phyloP scores from a whole-genome alignment of 106 monocot genomes.

The Ottelia alismoides region DNA sequence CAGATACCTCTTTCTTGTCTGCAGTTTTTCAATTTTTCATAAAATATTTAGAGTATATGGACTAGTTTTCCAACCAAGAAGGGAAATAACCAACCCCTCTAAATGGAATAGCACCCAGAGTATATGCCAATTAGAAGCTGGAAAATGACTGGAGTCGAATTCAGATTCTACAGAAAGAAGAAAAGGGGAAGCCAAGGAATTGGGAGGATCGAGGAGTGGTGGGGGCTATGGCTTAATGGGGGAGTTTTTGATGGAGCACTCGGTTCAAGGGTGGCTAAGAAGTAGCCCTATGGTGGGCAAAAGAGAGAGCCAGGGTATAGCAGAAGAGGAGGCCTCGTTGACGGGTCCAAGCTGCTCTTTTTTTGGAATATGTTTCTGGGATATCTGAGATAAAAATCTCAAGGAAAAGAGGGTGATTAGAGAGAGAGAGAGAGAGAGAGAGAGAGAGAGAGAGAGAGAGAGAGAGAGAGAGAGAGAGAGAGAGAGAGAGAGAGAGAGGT shows the following conservation, averaged over 20 bases:
- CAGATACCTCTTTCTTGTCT: too few species aligned
- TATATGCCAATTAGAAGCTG: too few species aligned
- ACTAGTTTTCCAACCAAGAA: background rate
- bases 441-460: too few species aligned
- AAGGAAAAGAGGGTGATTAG: too few species aligned
- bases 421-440: too few species aligned
- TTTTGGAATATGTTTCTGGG: too few species aligned
- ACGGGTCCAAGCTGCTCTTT: constrained; percentile 32
- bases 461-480: too few species aligned
- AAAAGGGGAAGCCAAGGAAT: constrained; percentile 15
- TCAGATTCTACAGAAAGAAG: constrained; percentile 52
- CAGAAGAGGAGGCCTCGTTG: constrained; percentile 13
- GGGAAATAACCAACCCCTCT: constrained; percentile 3
- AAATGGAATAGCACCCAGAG: constrained; percentile 7
- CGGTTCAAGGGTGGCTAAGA: constrained; percentile 7
- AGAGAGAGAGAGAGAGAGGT: constrained; percentile 8
- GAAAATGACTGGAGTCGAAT: too few species aligned
- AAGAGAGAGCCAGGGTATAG: constrained; percentile 12
- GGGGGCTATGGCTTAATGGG: background rate
- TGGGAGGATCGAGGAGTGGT: constrained; percentile 9
- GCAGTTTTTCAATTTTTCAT: too few species aligned
- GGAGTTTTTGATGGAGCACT: too few species aligned
- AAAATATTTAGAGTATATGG: background rate
- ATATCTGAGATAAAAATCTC: too few species aligned
- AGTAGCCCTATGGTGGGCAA: too few species aligned